phyloP scores from a whole-genome alignment of 2,329 filamentous ascomycete species.

The Alternaria metachromatica region DNA sequence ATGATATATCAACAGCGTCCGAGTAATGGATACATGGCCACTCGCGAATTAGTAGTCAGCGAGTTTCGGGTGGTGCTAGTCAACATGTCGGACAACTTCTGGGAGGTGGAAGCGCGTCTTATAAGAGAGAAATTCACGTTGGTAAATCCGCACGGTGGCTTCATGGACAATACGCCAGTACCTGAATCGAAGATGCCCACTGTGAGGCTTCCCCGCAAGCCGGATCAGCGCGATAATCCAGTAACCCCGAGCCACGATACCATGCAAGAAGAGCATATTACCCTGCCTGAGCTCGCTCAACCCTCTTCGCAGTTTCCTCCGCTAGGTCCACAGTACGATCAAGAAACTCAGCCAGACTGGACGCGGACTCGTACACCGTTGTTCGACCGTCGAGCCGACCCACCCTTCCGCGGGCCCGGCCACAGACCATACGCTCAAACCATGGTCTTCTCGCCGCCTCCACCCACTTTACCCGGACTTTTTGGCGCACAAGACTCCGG shows the following conservation, averaged over 20 bases:
- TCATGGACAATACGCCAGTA: background rate
- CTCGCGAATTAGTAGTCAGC: background rate
- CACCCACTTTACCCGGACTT: background rate
- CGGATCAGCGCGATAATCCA: background rate
- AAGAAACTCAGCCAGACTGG: slow-evolving; percentile 4
- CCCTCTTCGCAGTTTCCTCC: background rate
- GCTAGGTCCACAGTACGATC: background rate
- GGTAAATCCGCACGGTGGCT: background rate
- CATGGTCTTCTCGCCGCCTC: background rate
- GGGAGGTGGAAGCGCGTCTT: background rate
- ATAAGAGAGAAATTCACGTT: background rate
- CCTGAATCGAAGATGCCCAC: background rate
- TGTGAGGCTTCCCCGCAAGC: background rate
- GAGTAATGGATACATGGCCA: background rate
- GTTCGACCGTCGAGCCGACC: background rate
- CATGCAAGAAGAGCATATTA: background rate
- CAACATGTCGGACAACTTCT: background rate
- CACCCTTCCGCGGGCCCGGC: slow-evolving; percentile 1
- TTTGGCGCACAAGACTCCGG: background rate
- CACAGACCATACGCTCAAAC: background rate
- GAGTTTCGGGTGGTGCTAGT: background rate
- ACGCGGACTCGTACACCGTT: slow-evolving; percentile 1
- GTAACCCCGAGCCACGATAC: background rate
- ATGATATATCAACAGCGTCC: background rate
- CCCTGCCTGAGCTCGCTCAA: background rate